Base-by-base conservation (phyloP, 2,329 filamentous ascomycete species). In the Fusarium sambucinum region DNA sequence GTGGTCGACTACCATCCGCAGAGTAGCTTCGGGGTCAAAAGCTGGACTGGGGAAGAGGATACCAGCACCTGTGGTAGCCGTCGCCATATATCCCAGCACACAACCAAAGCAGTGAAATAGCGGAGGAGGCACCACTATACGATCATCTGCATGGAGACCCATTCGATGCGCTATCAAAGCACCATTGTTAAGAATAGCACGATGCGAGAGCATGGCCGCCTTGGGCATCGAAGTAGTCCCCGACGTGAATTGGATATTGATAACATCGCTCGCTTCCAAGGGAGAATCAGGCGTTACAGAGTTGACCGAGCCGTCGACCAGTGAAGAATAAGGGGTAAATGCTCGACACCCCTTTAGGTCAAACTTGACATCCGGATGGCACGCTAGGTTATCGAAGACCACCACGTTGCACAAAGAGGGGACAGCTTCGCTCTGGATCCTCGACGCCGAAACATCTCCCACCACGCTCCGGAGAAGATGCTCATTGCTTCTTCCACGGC, bases 181-280 rank as follows among this genome's bases (percentile, higher is more conserved):
- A 32, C 94, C 96, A 76, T 98, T 98, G 80, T 98, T 99, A 64
- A 99, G 84, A 68, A 98, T 95, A n/a, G 87, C 90, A 5, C 85
- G 86, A 80, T 98, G 95, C 1, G 88, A 90, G 32, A 99, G 86
- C 82, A 94, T 96, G 2, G 95, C 95, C 0, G 96, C 96, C 80
- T 98, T 98, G 23, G 94, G 95, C 74, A 87, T 84, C 1, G 92
- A 92, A 0, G 96, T 98, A 0, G 96, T 98, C n/a, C 95, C 96
- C 0, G 91, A 95, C 0, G 96, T 99, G 81, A 98, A 98, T 78
- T 98, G 95, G 68, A 98, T 97, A 76, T 97, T 98, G 70, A 96
- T 90, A 4, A 91, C 89, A 51, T 98, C 95, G 63, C 87, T 77
- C 0, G 89, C 83, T 17, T 82, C 70, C 2, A 90, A 82, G 0